Base-by-base conservation (phyloP, 495 filamentous ascomycete species). In the Neurospora sp. region DNA sequence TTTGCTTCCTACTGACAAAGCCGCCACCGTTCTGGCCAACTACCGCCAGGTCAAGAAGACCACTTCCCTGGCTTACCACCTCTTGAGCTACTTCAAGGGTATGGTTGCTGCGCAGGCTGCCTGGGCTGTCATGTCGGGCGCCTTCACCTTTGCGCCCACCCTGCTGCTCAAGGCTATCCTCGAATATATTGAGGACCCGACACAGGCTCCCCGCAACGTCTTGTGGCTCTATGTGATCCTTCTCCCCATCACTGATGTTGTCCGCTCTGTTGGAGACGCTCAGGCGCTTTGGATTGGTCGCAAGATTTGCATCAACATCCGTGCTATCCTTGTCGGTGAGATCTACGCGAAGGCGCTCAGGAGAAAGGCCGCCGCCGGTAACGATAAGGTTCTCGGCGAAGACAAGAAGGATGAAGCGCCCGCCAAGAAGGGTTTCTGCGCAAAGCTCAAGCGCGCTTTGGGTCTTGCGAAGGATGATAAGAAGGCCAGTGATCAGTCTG, bases 321-420 rank as follows among this genome's bases (percentile, higher is more conserved):
- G 95, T 44, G 94, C 96, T 35, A 94, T 99, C 76, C 93, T 99
- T 53, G 92, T 99, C 77, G 96, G 96, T 68, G 96, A 99, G 79
- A 94, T 99, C 46, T 99, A 98, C 79, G 92, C 95, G 44, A 99
- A 99, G 82, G 93, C 96, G 5, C 86, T 99, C n/a, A 88, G 94
- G 74, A 90, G 96, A 59, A 97, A 96, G 80, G 95, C 93, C 39
- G 90, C 93, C 59, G 89, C 94, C 10, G 90, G 91, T 39, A 84
- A 86, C 11, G 94, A 96, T 73, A 87, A 88, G 11, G 83, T 87
- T 18, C 84, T 94, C 20, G 92, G 92, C 11, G 79, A 79, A 72
- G 82, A 80, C 75, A 85, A 75, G 69, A 79, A 81, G 73, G 78
- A 78, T 66, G 82, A 85, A 48, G 69, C 75, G 37, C 72, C 82